Conservation (phyloP, 2,329 filamentous ascomycete species). For the Fusarium phyllophilum region DNA sequence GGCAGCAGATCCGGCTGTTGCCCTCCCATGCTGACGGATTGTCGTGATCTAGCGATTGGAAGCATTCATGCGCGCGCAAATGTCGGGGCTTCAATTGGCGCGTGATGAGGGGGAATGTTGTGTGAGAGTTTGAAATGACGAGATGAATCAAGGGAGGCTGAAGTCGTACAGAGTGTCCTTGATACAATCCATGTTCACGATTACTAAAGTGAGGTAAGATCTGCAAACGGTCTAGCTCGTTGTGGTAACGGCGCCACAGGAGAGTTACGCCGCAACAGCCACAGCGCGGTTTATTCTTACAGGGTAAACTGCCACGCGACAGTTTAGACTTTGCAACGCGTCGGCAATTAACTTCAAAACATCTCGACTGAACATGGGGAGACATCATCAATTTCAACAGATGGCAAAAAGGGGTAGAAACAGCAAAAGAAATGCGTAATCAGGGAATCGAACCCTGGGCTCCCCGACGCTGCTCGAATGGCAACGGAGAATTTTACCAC, state of each 20-base stretch:
- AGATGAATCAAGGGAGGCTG: constrained; percentile 16
- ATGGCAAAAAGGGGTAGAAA: not conserved
- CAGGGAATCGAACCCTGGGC: not conserved
- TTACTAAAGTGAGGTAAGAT: constrained; percentile 17
- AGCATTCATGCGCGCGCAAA: constrained; percentile 27
- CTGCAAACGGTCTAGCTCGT: constrained; percentile 7
- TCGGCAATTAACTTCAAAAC: not conserved
- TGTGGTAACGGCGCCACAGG: not conserved
- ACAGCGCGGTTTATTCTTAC: not conserved
- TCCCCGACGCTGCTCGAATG: not conserved
- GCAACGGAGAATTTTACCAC: constrained; percentile 3
- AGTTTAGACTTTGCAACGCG: not conserved
- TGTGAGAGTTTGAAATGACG: not conserved
- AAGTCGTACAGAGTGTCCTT: constrained; percentile 29
- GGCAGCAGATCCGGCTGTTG: constrained; percentile 31
- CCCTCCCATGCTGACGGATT: constrained; percentile 33
- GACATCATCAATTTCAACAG: rapidly evolving
- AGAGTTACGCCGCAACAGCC: not conserved
- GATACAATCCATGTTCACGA: constrained; percentile 14
- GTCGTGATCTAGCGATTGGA: constrained; percentile 28
- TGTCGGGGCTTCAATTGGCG: not conserved
- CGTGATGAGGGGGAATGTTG: not conserved
- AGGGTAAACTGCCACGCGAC: not conserved
- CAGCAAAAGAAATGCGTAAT: not conserved
- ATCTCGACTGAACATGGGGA: not conserved